Evolutionary conservation across 306 rosid genomes (phyloP).

Genomic region (Ammopiptanthus mongolicus): DNA sequence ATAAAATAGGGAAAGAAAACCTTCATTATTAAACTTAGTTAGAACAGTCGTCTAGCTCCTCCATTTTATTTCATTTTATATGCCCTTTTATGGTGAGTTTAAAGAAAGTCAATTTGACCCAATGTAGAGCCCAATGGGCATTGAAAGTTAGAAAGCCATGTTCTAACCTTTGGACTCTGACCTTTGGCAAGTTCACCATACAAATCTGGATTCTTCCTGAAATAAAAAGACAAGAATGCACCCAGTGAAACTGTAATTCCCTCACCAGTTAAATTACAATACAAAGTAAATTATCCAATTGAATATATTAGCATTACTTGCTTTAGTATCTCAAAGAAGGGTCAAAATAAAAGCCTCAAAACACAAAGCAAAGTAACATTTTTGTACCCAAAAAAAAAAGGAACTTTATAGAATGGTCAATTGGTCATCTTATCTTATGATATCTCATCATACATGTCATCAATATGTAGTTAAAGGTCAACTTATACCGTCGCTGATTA

Average conservation of each 20-base stretch:
- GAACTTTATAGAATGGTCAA: not conserved
- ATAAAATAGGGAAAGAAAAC: not conserved
- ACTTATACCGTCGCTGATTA: not conserved
- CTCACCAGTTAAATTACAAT: not conserved
- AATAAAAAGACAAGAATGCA: not conserved
- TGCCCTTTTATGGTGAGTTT: not conserved
- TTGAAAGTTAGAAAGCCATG: not conserved
- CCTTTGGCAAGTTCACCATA: constrained; percentile 68
- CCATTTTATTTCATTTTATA: not conserved
- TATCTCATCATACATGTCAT: not conserved
- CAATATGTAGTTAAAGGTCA: not conserved
- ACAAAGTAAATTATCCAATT: not conserved
- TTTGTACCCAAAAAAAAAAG: not conserved
- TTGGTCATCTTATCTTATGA: not conserved
- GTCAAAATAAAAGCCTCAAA: not conserved
- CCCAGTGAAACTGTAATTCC: not conserved
- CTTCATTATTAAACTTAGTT: not conserved
- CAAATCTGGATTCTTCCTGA: constrained; percentile 67
- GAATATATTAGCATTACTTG: not conserved
- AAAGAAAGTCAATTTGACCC: not conserved
- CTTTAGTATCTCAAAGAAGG: not conserved
- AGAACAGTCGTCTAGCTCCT: not conserved
- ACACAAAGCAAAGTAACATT: not conserved
- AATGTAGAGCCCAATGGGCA: not conserved
- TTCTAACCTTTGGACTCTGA: constrained; percentile 85